These are phyloP conservation scores for Trypanosoma congolense DNA, from an alignment of 208 protist species.

Conservation along the genomic window DNA sequence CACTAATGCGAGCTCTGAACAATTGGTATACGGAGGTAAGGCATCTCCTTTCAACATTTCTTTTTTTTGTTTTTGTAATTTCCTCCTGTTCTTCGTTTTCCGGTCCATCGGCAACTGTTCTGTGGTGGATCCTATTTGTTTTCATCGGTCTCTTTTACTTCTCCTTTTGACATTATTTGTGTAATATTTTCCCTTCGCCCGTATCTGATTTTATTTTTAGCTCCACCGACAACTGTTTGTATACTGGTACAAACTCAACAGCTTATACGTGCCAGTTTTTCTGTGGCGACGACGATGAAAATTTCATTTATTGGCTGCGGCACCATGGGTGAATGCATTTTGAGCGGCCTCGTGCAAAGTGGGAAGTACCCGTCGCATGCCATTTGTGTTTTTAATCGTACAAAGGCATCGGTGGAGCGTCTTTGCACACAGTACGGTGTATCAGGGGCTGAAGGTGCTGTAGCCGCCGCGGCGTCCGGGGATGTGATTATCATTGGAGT, in stretches of 20 bases:
- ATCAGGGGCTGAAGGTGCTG: slow-evolving; percentile 21
- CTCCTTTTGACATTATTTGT: too few species aligned
- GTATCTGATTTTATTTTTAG: too few species aligned
- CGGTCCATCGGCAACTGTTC: background rate
- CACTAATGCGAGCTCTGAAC: too few species aligned
- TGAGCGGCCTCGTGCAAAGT: slow-evolving; percentile 55
- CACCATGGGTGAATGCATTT: slow-evolving; percentile 91
- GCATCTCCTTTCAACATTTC: too few species aligned
- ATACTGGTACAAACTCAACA: too few species aligned
- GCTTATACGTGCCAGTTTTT: too few species aligned
- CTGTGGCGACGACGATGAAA: slow-evolving; percentile 12
- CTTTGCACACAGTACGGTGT: slow-evolving; percentile 57
- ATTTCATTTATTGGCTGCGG: slow-evolving; percentile 93
- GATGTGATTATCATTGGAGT: slow-evolving; percentile 91
- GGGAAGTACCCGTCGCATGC: slow-evolving; percentile 28
- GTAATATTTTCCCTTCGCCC: too few species aligned
- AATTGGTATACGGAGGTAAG: too few species aligned
- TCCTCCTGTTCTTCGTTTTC: background rate
- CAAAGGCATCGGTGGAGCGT: slow-evolving; percentile 28
- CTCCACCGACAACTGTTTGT: too few species aligned
- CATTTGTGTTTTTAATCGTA: slow-evolving; percentile 74
- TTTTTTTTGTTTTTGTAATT: slow-evolving; percentile 3
- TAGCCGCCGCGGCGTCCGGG: slow-evolving; percentile 44
- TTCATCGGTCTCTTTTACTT: too few species aligned
- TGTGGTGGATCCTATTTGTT: background rate